phyloP scores from a whole-genome alignment of 2,329 filamentous ascomycete genomes.

The Exophiala dermatitidis region DNA sequence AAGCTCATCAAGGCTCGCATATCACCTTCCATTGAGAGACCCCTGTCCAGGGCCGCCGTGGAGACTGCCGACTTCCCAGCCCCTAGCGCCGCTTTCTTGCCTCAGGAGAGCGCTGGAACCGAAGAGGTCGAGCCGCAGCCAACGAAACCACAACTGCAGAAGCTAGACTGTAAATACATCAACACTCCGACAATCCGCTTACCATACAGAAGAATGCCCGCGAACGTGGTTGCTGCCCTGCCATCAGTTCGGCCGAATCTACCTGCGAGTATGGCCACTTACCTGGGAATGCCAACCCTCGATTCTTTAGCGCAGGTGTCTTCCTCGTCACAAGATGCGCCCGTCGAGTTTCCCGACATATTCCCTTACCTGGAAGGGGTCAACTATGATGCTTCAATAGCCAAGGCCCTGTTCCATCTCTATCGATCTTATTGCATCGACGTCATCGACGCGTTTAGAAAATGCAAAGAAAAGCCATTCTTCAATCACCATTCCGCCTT shows the following conservation, averaged over 20 bases:
- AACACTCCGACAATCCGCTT: constrained; percentile 25
- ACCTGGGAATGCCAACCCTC: constrained; percentile 27
- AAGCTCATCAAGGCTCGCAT: constrained; percentile 15
- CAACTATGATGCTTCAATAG: constrained; percentile 79
- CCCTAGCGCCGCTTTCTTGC: constrained; percentile 23
- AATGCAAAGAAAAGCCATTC: constrained; percentile 94
- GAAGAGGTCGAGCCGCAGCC: not conserved
- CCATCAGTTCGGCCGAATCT: constrained; percentile 26
- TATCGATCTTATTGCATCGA: constrained; percentile 95
- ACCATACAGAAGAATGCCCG: constrained; percentile 15
- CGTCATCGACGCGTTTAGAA: constrained; percentile 88
- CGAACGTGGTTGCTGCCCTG: constrained; percentile 24
- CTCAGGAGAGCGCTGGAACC: constrained; percentile 4
- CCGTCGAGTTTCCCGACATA: constrained; percentile 77
- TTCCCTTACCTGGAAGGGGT: constrained; percentile 57
- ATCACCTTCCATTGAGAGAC: constrained; percentile 18
- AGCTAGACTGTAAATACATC: constrained; percentile 25
- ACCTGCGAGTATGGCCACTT: constrained; percentile 43
- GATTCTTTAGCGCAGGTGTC: constrained; percentile 37
- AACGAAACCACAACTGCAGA: constrained; percentile 3
- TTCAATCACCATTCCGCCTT: constrained; percentile 93
- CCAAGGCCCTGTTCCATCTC: constrained; percentile 74
- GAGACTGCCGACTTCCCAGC: constrained; percentile 31
- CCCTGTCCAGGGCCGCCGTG: constrained; percentile 24
- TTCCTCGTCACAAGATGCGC: constrained; percentile 59